Conservation (phyloP, 2,329 filamentous ascomycete species). For the Aspergillus pseudoglaucus region DNA sequence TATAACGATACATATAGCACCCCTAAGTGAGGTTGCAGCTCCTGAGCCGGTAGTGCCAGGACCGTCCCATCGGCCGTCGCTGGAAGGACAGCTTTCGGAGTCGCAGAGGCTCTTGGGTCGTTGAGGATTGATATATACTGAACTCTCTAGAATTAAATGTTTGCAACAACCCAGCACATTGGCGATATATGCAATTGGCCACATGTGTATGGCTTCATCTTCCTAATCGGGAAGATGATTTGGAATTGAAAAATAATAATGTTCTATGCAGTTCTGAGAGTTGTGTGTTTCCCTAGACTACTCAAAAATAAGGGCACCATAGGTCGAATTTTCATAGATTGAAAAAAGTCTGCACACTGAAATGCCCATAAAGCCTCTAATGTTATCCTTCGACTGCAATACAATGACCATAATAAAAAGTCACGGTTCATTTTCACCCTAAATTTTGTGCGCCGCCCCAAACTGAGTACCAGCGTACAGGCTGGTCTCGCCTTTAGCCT, state of each 20-base stretch:
- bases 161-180: not conserved
- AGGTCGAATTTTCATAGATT: too few relatives aligned
- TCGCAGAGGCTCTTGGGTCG: not conserved
- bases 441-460: not conserved
- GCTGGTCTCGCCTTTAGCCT: slow-evolving; percentile 11
- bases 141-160: not conserved
- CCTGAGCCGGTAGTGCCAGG: not conserved
- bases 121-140: not conserved
- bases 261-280: not conserved
- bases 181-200: not conserved
- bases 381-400: too few relatives aligned
- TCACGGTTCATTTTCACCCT: not conserved
- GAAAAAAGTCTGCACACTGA: too few relatives aligned
- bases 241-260: not conserved
- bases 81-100: not conserved
- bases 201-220: not conserved
- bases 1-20: not conserved
- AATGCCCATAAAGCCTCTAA: too few relatives aligned
- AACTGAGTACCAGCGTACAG: slow-evolving; percentile 19
- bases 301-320: not conserved
- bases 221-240: not conserved
- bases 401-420: not conserved
- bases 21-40: not conserved
- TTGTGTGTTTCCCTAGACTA: not conserved
- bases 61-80: not conserved